Conservation (phyloP, 192 early-diverging fungal species). For the Entophlyctis helioformis region DNA sequence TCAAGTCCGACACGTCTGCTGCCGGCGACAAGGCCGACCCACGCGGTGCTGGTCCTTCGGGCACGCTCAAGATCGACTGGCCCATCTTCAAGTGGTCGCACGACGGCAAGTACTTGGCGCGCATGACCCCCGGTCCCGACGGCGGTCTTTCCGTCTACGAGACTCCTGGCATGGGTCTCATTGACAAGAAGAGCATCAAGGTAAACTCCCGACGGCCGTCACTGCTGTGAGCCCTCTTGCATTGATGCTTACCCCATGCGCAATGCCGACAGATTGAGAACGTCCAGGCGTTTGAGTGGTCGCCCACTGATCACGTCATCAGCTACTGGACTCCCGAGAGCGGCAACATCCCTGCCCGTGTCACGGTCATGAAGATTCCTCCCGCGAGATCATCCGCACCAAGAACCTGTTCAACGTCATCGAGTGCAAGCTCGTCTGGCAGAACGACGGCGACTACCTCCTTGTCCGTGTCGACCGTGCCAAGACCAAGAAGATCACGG, state of each 20-base stretch:
- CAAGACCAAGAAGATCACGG: conserved; percentile 83
- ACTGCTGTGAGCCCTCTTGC: no score
- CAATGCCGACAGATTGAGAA: conserved; percentile 23
- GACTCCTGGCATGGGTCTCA: conserved; percentile 81
- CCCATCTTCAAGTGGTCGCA: conserved; percentile 96
- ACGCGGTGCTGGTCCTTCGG: not conserved
- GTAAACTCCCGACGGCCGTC: conserved; percentile 12
- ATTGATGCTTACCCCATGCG: not conserved
- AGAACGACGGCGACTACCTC: conserved; percentile 77
- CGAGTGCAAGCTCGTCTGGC: conserved; percentile 83
- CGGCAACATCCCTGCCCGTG: conserved; percentile 91
- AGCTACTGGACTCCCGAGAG: conserved; percentile 86
- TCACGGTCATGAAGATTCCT: conserved; percentile 82
- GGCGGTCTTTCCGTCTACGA: conserved; percentile 76
- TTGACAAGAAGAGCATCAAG: conserved; percentile 91
- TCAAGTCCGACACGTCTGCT: conserved; percentile 54
- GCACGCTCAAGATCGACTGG: conserved; percentile 53
- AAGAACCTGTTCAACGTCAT: conserved; percentile 97
- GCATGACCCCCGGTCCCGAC: conserved; percentile 57
- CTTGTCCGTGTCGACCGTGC: conserved; percentile 87
- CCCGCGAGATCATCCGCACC: conserved; percentile 74
- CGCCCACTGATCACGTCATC: conserved; percentile 50
- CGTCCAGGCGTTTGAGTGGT: conserved; percentile 42
- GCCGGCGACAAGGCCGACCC: conserved; percentile 20
- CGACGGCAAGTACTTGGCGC: conserved; percentile 89